phyloP scores from a whole-genome alignment of 1,284 basidiomycete genomes.

The Kalmanozyma brasiliensis region DNA sequence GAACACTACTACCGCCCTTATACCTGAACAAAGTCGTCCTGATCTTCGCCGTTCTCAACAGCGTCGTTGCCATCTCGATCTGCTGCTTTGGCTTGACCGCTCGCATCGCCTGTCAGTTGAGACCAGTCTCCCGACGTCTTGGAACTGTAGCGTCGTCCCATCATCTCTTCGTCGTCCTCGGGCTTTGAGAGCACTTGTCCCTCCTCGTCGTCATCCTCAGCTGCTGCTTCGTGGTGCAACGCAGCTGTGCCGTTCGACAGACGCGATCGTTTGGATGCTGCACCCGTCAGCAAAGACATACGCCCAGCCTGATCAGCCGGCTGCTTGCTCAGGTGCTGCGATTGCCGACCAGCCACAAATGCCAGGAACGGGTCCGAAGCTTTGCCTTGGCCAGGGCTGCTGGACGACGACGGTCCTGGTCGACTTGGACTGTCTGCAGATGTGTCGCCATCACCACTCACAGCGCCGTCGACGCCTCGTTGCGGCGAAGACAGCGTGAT shows the following conservation, averaged over 20 bases:
- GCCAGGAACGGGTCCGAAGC: slow-evolving; percentile 52
- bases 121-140: slow-evolving; percentile 49
- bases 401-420: not conserved
- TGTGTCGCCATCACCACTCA: slow-evolving; percentile 4
- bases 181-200: slow-evolving; percentile 21
- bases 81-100: not conserved
- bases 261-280: slow-evolving; percentile 18
- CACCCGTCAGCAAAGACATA: slow-evolving; percentile 1
- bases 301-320: slow-evolving; percentile 11
- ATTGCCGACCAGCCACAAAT: slow-evolving; percentile 50
- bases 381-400: slow-evolving; percentile 7
- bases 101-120: slow-evolving; percentile 15
- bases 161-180: slow-evolving; percentile 30
- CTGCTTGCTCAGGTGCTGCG: slow-evolving; percentile 28
- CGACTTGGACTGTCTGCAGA: slow-evolving; percentile 29
- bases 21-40: slow-evolving; percentile 45
- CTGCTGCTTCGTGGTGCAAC: slow-evolving; percentile 7
- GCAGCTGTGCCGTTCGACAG: slow-evolving; percentile 20
- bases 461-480: slow-evolving; percentile 8
- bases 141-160: slow-evolving; percentile 11
- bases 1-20: not conserved
- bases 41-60: slow-evolving; percentile 19
- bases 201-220: slow-evolving; percentile 3
- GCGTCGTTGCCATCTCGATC: not conserved
- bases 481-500: slow-evolving; percentile 48